Conservation (phyloP, 106 monocot species). For the Dioscorea zingiberensis region DNA sequence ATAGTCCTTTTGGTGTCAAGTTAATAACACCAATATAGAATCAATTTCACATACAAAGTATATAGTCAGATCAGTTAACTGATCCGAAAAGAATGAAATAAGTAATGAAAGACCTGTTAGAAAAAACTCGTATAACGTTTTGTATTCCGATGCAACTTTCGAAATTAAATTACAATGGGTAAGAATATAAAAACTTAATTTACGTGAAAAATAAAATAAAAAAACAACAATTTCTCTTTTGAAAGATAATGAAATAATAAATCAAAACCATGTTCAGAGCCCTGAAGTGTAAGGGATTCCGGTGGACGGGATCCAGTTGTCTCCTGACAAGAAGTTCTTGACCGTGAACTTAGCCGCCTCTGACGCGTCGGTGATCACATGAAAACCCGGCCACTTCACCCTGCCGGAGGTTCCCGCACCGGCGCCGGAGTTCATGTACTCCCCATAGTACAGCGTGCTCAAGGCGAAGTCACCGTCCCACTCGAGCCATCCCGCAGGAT, state of each 20-base stretch:
- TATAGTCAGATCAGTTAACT: too few relatives aligned
- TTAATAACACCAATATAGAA: too few relatives aligned
- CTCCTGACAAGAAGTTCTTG: background rate
- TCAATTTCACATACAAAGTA: too few relatives aligned
- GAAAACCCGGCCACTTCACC: background rate
- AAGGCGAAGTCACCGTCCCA: background rate
- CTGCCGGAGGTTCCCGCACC: background rate
- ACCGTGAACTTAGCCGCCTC: background rate
- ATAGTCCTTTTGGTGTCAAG: too few relatives aligned
- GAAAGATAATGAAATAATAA: too few relatives aligned
- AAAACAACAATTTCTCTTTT: too few relatives aligned
- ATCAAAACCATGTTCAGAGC: too few relatives aligned
- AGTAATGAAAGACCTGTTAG: too few relatives aligned
- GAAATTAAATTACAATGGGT: background rate
- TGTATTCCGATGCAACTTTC: background rate
- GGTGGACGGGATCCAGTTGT: background rate
- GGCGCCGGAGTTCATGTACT: slow-evolving; percentile 1
- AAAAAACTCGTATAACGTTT: too few relatives aligned
- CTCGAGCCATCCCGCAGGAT: slow-evolving; percentile 1
- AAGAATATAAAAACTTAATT: background rate
- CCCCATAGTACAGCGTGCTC: background rate
- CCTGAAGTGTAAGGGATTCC: too few relatives aligned
- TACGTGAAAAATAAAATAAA: too few relatives aligned
- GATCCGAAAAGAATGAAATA: too few relatives aligned
- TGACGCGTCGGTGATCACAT: background rate